Evolutionary conservation across 2,329 filamentous ascomycete genomes (phyloP), one percentile per base, ranked within the genome.

Genomic region (Aspergillus viridinutans): DNA sequence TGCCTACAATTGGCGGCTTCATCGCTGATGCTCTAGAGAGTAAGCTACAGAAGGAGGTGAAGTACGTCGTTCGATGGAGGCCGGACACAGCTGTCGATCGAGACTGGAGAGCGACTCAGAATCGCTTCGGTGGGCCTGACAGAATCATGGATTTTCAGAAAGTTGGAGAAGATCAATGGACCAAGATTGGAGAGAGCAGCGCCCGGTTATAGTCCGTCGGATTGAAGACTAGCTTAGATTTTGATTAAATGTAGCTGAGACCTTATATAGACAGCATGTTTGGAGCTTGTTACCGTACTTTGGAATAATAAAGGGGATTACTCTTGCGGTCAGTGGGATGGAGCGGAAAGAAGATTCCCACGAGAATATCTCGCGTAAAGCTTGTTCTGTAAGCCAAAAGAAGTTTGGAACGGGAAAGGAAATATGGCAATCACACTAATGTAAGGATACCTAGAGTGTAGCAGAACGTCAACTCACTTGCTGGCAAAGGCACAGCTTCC

Each of bases 401-500:
- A 17, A n/a, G n/a, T n/a, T n/a, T 38, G 32, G 5, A 38, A 17
- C 32, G 12, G 5, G 10, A 26, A 26, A 10, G 42, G 42, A 45
- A 23, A 12, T 4, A 45, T 23, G 12, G 20, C 42, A 23, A 47
- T 7, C 12, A 47, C 10, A 12, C 21, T 47, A 23, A 1, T 6
- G 23, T 14, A 14, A 10, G 26, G 4, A 12, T 21, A 9, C 3
- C 20, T 21, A 12, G 40, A 3, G 10, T 21, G n/a, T 21, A 3
- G 14, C 14, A 26, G 23, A 35, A 20, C 26, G 23, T 29, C 29
- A 32, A 29, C 47, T 48, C 59, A 68, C 29, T 70, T 52, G 42
- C 76, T 80, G 4, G 78, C 75, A 70, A 85, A 89, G 1, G 89
- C 90, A 72, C 90, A 94, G 43, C 70, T 78, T 1, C 88, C 89